Base-by-base conservation (phyloP, 1,284 basidiomycete genomes). In the Bjerkandera adusta region DNA sequence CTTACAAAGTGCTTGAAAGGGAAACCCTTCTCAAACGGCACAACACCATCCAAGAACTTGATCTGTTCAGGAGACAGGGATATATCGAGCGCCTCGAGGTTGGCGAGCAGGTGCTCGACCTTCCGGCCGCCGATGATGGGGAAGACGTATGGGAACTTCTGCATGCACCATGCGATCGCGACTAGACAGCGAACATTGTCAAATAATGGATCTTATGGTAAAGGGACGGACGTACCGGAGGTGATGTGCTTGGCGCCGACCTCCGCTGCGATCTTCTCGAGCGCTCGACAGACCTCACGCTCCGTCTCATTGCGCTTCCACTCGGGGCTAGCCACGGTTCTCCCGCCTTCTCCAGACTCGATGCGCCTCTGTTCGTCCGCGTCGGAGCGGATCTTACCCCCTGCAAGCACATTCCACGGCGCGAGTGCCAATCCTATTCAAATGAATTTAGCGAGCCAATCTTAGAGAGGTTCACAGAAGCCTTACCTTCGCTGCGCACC, bases 401-500 rank as follows among this genome's bases (percentile, higher is more conserved):
- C 54, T 0, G 59, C 66, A 6, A 72, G 57, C 0, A 65, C 65
- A 36, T 63, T 65, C 67, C 66, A 62, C 2, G 57, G 56, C 1
- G 56, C 56, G 33, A 63, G 44, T 0, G 56, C 61, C 36, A 59
- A 35, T 26, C 51, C 50, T 52, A 36, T 16, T 15, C 22, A 16
- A 10, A 5, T 18, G 36, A 21, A 13, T 5, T 6, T 15, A 15
- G 5, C 24, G 6, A 21, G 8, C 16, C 5, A 11, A 36, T 4
- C 7, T 7, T 6, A 18, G 7, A 35, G 34, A 16, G 15, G 18
- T 16, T 30, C 20, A 26, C 24, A 25, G 37, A 39, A 22, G 7
- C 7, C 43, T 8, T n/a, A 47, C 54, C 57, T 26, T 58, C 55
- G 6, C 38, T 35, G 16, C 41, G 49, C 27, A 32, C 50, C 79